phyloP scores from a whole-genome alignment of 1,284 basidiomycete species.

The Cryptococcus neoformans region DNA sequence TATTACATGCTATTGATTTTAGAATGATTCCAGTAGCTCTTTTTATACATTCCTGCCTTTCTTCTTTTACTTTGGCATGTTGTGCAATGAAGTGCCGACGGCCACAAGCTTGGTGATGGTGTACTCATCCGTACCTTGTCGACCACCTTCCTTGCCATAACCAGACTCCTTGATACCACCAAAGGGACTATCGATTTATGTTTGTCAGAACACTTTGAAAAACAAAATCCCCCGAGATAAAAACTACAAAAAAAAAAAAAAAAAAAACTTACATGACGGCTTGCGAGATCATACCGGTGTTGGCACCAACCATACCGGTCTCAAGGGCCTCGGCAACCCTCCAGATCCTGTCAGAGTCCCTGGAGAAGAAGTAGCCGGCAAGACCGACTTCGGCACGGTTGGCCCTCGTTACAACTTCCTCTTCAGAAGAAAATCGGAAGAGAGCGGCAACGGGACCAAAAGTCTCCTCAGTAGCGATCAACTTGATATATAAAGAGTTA shows the following conservation, averaged over 20 bases:
- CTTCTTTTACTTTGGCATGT: constrained; percentile 6
- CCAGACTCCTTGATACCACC: constrained; percentile 62
- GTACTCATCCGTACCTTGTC: constrained; percentile 45
- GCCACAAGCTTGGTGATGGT: constrained; percentile 41
- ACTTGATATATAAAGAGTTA: constrained; percentile 7
- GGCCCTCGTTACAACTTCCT: constrained; percentile 79
- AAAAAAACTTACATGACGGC: constrained; percentile 56
- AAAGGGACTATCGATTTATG: constrained; percentile 59
- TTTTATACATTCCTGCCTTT: neutral
- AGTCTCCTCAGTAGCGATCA: constrained; percentile 69
- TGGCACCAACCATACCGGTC: constrained; percentile 74
- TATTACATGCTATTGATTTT: neutral
- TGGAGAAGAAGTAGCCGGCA: constrained; percentile 87
- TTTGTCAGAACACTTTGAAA: neutral
- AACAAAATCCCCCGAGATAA: too few relatives aligned
- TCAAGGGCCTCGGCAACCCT: constrained; percentile 96
- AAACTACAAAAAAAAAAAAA: neutral
- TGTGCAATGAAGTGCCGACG: constrained; percentile 23
- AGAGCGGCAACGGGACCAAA: constrained; percentile 68
- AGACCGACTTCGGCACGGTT: constrained; percentile 84
- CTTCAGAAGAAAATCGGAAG: constrained; percentile 84
- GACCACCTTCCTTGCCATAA: constrained; percentile 43
- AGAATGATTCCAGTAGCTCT: neutral
- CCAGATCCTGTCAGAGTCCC: constrained; percentile 88
- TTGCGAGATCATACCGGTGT: constrained; percentile 66